Conservation (phyloP, 140 eudicot genomes). For the Flaveria floridana region DNA sequence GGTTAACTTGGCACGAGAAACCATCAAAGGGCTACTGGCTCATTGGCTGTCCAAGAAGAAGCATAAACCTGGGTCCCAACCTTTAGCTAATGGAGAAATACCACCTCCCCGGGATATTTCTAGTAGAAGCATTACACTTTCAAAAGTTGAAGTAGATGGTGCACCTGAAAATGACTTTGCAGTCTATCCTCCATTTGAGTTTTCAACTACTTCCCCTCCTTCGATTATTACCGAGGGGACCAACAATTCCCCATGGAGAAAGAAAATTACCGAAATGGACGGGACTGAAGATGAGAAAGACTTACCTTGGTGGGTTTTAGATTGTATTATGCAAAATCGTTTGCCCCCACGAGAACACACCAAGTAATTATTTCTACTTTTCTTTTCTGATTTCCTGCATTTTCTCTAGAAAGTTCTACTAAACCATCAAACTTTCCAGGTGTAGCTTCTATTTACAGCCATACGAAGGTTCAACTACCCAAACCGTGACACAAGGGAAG, state of each 20-base stretch:
- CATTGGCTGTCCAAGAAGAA: constrained; percentile 81
- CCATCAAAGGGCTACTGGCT: constrained; percentile 86
- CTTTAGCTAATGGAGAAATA: constrained; percentile 64
- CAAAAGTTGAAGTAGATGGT: constrained; percentile 76
- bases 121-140: constrained; percentile 52
- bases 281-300: constrained; percentile 96
- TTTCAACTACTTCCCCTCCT: constrained; percentile 75
- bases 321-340: constrained; percentile 82
- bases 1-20: constrained; percentile 96
- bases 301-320: constrained; percentile 91
- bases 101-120: constrained; percentile 64
- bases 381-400: neutral
- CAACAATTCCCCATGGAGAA: constrained; percentile 93
- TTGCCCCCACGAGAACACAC: constrained; percentile 88
- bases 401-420: neutral
- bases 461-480: constrained; percentile 81
- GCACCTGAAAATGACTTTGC: constrained; percentile 61
- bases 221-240: constrained; percentile 95
- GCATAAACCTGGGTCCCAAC: constrained; percentile 68
- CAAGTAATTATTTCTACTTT: constrained; percentile 51
- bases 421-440: constrained; percentile 37
- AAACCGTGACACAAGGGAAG: constrained; percentile 83
- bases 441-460: constrained; percentile 93
- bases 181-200: constrained; percentile 94
- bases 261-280: constrained; percentile 78